These are phyloP conservation scores for Acanthamoeba healyi DNA, from an alignment of 208 protist species.

Conservation along the genomic window DNA sequence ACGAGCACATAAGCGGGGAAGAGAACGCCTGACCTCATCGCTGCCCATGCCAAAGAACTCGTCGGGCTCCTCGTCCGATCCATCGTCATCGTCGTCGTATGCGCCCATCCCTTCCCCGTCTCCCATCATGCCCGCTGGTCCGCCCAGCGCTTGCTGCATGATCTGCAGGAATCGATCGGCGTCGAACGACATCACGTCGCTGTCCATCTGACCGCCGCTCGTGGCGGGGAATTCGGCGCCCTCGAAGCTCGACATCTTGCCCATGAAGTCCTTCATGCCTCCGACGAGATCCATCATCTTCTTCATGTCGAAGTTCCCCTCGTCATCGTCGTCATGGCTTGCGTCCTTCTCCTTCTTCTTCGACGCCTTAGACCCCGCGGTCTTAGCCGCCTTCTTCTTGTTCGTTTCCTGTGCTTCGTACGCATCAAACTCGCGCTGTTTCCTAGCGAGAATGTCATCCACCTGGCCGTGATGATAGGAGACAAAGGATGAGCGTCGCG, in stretches of 20 bases:
- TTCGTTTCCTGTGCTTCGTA: constrained; percentile 45
- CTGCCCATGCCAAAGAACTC: constrained; percentile 70
- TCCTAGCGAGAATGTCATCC: constrained; percentile 17
- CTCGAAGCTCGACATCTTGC: constrained; percentile 55
- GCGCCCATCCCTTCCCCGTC: neutral
- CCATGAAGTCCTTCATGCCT: constrained; percentile 66
- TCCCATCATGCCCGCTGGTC: neutral
- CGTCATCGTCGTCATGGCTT: neutral
- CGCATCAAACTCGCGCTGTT: constrained; percentile 48
- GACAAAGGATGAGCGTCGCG: neutral
- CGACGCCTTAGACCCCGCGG: neutral
- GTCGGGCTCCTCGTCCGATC: constrained; percentile 63
- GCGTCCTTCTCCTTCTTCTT: neutral
- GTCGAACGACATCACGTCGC: constrained; percentile 46
- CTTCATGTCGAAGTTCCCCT: neutral
- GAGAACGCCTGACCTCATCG: neutral
- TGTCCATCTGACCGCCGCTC: neutral
- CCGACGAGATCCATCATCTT: constrained; percentile 51
- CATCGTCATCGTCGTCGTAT: constrained; percentile 25
- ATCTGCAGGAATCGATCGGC: constrained; percentile 47
- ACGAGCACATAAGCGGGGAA: neutral
- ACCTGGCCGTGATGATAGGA: neutral
- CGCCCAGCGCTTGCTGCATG: constrained; percentile 62
- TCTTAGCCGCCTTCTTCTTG: neutral
- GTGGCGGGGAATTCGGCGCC: constrained; percentile 58